Base-by-base conservation (phyloP, 352 stramenopile species). In the Peronospora destructor region DNA sequence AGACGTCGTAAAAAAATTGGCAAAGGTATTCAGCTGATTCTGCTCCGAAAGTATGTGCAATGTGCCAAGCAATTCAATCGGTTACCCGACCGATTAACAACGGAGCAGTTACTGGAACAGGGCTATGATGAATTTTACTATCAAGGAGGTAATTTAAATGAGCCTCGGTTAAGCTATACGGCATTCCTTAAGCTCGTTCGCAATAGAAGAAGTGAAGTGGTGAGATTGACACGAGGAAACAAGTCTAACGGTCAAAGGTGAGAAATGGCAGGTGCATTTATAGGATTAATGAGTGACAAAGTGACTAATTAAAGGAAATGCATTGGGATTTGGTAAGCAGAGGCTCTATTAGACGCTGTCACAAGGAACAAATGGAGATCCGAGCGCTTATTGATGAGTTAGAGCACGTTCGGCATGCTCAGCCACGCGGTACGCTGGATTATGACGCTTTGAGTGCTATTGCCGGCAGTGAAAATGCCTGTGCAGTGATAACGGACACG, bases 41-140 rank as follows among this genome's bases (percentile, higher is more conserved):
- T 87, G 14, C 45, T 87, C 29, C 48, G 65, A 25, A 84, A 83
- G 39, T 87, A 85, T 46, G 71, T 87, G 32, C 45, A 73, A 23
- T 73, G 66, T 26, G 73, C 68, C n/a, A 84, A 76, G 44, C 58
- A 83, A 29, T 57, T 77, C 9, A 53, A 54, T 16, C 56, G 63
- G 3, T 38, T 84, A 19, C 76, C 76, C 19, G 70, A 76, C 37
- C 61, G 71, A 3, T 21, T 55, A 12, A 71, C 58, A 23, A 87
- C 76, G 7, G 73, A 85, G 55, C 73, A 81, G 29, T 34, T 87
- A 30, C 61, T 85, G n/a, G 64, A 79, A 33, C 66, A 84, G 16
- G 76, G 61, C 3, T 84, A 85, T 49, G 73, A 83, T 53, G 73
- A 84, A 64, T 87, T 83, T 44, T 83, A 80, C 45, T 75, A 81